Base-by-base conservation (phyloP, 148 eudicot species). In the Cornus suecica region DNA sequence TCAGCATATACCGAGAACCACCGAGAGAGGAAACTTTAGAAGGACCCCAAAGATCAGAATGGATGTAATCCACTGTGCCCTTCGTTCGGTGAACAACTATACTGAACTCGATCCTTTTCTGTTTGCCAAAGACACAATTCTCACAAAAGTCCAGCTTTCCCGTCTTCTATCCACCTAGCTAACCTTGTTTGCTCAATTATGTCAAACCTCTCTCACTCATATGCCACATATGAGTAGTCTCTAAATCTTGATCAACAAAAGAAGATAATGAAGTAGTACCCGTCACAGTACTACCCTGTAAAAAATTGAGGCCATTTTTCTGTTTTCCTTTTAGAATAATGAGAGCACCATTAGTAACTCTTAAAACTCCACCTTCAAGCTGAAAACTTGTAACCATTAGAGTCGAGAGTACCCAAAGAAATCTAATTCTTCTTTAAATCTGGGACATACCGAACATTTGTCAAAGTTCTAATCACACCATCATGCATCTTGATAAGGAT, bases 91-190 rank as follows among this genome's bases (percentile, higher is more conserved):
- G 75, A 4, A 74, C 9, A 7, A 5, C 24, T 4, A 18, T 64
- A 2, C 22, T 26, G 27, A 82, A 77, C 45, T 65, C 42, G 9
- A 72, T n/a, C 18, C 26, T 45, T 10, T 37, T 7, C 8, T 60
- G 34, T 34, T 80, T 80, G 11, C 65, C 29, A 25, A 32, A 74
- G 13, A 63, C 18, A 27, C 42, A 69, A 18, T 74, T 70, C 51
- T 80, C 71, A 54, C 75, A 80, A 1, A 80, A 63, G 20, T 64
- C 15, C n/a, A n/a, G n/a, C n/a, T n/a, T n/a, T n/a, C n/a, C n/a
- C n/a, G n/a, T n/a, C n/a, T n/a, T n/a, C n/a, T n/a, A n/a, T n/a
- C n/a, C n/a, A n/a, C n/a, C n/a, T n/a, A n/a, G n/a, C n/a, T n/a
- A n/a, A n/a, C n/a, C n/a, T n/a, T n/a, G n/a, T n/a, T n/a, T n/a